phyloP scores from a whole-genome alignment of 805 yeast species.

The Candida pseudofarinosa region DNA sequence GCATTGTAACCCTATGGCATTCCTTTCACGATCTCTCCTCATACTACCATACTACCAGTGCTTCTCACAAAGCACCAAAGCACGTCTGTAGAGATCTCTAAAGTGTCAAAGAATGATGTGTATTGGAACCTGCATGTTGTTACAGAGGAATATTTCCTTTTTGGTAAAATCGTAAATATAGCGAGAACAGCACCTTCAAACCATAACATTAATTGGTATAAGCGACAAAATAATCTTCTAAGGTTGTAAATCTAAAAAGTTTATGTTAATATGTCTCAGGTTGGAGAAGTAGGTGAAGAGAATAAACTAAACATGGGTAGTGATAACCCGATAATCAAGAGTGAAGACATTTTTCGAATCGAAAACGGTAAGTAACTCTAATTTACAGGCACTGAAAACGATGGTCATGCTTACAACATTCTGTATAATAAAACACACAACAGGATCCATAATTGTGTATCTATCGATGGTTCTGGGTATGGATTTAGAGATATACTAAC shows the following conservation, averaged over 20 bases:
- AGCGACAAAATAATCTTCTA: not conserved
- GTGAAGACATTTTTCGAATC: conserved; percentile 18
- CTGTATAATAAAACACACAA: no score
- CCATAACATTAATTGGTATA: not conserved
- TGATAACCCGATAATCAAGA: not conserved
- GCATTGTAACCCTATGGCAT: no score
- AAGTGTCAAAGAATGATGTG: no score
- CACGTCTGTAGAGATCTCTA: no score
- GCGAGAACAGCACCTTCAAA: not conserved
- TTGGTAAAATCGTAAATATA: not conserved
- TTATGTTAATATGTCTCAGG: not conserved
- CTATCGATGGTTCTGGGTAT: no score
- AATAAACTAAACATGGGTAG: not conserved
- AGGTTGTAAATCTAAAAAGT: not conserved
- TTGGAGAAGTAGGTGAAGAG: not conserved
- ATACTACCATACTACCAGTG: no score
- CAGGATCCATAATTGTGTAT: no score
- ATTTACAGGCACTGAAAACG: no score
- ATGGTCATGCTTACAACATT: no score
- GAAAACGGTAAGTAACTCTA: conserved; percentile 29
- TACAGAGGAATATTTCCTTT: not conserved
- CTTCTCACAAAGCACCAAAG: no score
- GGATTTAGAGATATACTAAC: conserved; percentile 13
- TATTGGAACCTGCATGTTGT: not conserved
- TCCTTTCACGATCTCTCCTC: no score